Evolutionary conservation across 2,329 filamentous ascomycete species (phyloP).

Genomic region (Exophiala dermatitidis): DNA sequence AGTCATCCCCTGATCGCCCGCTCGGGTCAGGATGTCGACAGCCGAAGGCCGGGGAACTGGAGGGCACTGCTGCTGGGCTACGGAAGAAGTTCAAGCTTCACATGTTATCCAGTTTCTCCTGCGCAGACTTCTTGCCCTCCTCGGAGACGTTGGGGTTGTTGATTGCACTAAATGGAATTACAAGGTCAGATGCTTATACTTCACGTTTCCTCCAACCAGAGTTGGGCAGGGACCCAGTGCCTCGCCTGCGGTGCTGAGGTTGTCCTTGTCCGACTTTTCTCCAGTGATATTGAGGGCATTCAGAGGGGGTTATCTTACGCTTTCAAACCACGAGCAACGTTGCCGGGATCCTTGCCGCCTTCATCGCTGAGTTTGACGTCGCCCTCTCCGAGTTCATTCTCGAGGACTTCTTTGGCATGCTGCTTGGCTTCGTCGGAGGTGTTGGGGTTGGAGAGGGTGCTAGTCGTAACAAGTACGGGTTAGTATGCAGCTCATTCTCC

Average conservation of each 20-base stretch:
- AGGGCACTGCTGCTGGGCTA: too few relatives aligned
- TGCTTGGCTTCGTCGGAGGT: slow-evolving; percentile 27
- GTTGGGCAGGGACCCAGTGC: too few relatives aligned
- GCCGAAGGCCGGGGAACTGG: too few relatives aligned
- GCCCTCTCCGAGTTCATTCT: slow-evolving; percentile 23
- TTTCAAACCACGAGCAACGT: slow-evolving; percentile 21
- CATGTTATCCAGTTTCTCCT: slow-evolving; percentile 23
- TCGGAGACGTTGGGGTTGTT: slow-evolving; percentile 19
- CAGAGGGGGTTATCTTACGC: slow-evolving; percentile 16
- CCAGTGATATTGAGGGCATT: neutral
- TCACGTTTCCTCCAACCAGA: too few relatives aligned
- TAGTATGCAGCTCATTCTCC: neutral
- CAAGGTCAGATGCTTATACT: neutral
- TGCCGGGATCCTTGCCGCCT: slow-evolving; percentile 14
- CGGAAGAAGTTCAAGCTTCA: neutral
- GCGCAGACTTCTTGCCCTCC: slow-evolving; percentile 20
- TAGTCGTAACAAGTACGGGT: neutral
- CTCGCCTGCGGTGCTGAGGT: too few relatives aligned
- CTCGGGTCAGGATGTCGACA: too few relatives aligned
- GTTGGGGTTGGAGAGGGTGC: slow-evolving; percentile 22
- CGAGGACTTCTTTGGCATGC: slow-evolving; percentile 26
- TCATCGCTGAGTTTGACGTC: neutral
- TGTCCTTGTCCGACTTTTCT: neutral
- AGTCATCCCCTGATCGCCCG: too few relatives aligned
- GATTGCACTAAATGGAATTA: slow-evolving; percentile 16